Evolutionary conservation across 2,329 filamentous ascomycete species (phyloP), one percentile per base, ranked within the genome.

Genomic region (Penicillium sp.): DNA sequence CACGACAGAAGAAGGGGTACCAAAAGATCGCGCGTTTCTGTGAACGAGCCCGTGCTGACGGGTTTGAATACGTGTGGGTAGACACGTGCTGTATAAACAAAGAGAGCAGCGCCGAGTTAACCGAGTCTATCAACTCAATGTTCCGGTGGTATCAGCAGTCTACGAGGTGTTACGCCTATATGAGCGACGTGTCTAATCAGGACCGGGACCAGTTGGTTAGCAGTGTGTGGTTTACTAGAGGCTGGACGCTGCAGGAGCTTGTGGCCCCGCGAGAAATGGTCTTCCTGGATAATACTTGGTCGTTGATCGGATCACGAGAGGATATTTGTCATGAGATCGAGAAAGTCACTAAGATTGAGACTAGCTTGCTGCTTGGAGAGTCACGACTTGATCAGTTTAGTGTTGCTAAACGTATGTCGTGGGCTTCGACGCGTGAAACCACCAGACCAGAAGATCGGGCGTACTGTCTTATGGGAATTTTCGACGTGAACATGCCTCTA

Each of bases 11-110:
- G 14, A 14, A 7, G 13, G 31, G 13, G 31, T 33, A 33, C 13
- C 31, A 33, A 14, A 33, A 33, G 13, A n/a, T 33, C 7, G 14
- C 5, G 13, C 7, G 13, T 14, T 33, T 33, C 13, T 33, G 31
- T 10, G 7, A 14, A 4, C 13, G 6, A 8, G 31, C 31, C 10
- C 31, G 31, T 14, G 7, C 6, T 10, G 6, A 7, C 4, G 13
- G 13, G 4, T 33, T 8, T 10, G 31, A 33, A 14, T 33, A 14
- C 4, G 31, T 33, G 4, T 66, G 64, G 64, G 52, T 66, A 3
- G 64, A 66, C 34, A 66, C 61, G 14, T 67, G 63, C 33, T 65
- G 64, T 52, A 67, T 67, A 34, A 48, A 67, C 48, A 65, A 65
- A 48, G 26, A 34, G n/a, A 65, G 53, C 47, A 65, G 61, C 19